These are phyloP conservation scores for Rhizophagus sp. DNA, from an alignment of 192 early-diverging fungal species.

Conservation along the genomic window DNA sequence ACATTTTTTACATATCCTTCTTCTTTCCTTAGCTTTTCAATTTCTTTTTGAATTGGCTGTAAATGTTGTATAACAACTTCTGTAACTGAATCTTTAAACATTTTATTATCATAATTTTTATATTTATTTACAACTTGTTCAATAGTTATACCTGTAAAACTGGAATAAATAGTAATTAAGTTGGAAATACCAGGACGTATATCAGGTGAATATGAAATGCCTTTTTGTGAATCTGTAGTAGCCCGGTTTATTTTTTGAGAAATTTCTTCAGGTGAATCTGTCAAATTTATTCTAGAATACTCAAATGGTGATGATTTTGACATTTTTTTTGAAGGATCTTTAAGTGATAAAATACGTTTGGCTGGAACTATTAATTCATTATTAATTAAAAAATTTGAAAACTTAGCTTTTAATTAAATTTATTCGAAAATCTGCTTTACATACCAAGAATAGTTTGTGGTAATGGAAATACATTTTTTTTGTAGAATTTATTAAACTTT, in stretches of 20 bases:
- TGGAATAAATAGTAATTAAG: conserved; percentile 76
- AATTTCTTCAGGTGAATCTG: conserved; percentile 70
- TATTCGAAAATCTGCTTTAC: conserved; percentile 21
- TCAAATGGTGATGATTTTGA: conserved; percentile 81
- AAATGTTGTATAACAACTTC: conserved; percentile 63
- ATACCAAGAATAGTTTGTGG: conserved; percentile 67
- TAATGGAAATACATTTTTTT: conserved; percentile 62
- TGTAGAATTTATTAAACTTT: conserved; percentile 75
- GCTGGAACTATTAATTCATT: conserved; percentile 37
- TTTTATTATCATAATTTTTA: conserved; percentile 50
- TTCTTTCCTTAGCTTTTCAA: conserved; percentile 59
- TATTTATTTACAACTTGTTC: conserved; percentile 55
- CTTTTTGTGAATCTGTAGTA: conserved; percentile 64
- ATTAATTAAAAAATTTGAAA: neutral
- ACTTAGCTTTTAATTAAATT: conserved; percentile 20
- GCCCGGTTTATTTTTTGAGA: conserved; percentile 68
- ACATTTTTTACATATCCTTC: conserved; percentile 61
- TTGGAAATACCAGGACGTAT: conserved; percentile 82
- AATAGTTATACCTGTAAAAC: conserved; percentile 38
- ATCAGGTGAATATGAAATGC: conserved; percentile 71
- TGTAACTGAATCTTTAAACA: conserved; percentile 74
- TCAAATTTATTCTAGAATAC: conserved; percentile 72
- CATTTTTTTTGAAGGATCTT: conserved; percentile 80
- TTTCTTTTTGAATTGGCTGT: conserved; percentile 67
- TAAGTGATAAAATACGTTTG: conserved; percentile 85